These are phyloP conservation scores for Ormosia emarginata DNA, from an alignment of 306 rosid species.

Conservation along the genomic window DNA sequence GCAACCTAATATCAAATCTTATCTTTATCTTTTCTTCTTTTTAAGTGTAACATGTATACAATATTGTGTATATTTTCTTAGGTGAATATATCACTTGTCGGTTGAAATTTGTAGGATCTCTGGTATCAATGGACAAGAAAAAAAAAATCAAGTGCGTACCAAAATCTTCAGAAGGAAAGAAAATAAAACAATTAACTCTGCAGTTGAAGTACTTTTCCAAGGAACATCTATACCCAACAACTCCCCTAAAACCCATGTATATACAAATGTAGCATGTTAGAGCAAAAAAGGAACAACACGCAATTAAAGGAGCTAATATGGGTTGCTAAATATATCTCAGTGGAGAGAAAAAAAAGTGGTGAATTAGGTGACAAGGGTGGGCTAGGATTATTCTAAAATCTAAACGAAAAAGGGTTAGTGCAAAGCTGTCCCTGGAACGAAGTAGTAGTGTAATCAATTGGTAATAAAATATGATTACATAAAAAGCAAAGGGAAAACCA, in stretches of 20 bases:
- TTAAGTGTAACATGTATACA: too few relatives aligned
- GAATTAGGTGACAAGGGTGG: conserved; percentile 45
- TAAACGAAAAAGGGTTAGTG: conserved; percentile 44
- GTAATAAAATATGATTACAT: conserved; percentile 38
- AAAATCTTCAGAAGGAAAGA: neutral
- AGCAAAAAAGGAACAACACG: conserved; percentile 24
- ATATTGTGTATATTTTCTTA: too few relatives aligned
- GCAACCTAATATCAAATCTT: too few relatives aligned
- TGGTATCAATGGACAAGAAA: too few relatives aligned
- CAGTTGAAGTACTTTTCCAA: neutral
- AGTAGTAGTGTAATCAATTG: conserved; percentile 23
- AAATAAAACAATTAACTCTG: neutral
- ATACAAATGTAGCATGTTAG: conserved; percentile 34
- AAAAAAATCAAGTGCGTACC: neutral
- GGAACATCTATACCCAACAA: conserved; percentile 3
- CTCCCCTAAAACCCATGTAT: conserved; percentile 5
- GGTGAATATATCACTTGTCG: too few relatives aligned
- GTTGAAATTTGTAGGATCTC: too few relatives aligned
- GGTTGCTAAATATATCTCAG: conserved; percentile 11
- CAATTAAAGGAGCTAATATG: conserved; percentile 25
- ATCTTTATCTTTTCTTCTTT: too few relatives aligned
- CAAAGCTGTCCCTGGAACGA: conserved; percentile 36
- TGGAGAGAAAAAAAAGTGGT: conserved; percentile 33
- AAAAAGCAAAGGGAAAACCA: conserved; percentile 5
- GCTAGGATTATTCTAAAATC: conserved; percentile 35